Percentiles rank a stretch among this genome's conserved stretches.
These are phyloP conservation scores for Helminthosporium solani DNA, from an alignment of 2,329 filamentous ascomycete genomes.

Conservation along the genomic window DNA sequence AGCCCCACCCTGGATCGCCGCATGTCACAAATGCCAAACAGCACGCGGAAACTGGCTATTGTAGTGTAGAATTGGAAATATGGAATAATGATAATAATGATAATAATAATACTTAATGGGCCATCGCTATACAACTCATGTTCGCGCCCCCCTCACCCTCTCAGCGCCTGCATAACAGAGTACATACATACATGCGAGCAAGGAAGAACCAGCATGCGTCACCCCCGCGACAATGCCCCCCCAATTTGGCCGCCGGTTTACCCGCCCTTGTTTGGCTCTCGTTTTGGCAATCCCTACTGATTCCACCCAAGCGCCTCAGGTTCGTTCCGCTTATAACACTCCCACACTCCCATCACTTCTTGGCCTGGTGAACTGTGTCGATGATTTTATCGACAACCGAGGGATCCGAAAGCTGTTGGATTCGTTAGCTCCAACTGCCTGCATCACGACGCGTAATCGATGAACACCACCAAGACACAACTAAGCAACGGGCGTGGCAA, in stretches of 20 bases:
- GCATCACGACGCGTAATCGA: conserved; percentile 32
- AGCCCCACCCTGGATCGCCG: no score
- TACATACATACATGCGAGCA: background rate
- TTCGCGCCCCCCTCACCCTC: no score
- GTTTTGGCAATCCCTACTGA: background rate
- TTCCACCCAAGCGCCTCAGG: conserved; percentile 8
- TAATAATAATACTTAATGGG: no score
- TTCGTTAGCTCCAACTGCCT: conserved; percentile 27
- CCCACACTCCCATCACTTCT: conserved; percentile 28
- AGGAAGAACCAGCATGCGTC: background rate
- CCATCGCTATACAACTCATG: no score
- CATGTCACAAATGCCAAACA: no score
- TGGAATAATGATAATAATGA: no score
- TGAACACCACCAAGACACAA: conserved; percentile 9
- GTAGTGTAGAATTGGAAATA: no score
- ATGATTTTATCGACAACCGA: conserved; percentile 89
- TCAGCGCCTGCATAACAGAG: background rate
- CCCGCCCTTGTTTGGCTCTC: background rate
- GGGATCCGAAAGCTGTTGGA: conserved; percentile 76
- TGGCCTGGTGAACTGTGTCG: conserved; percentile 67
- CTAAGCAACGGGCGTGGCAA: background rate
- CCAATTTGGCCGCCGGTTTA: no score
- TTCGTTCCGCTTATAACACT: no score
- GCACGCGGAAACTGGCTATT: no score
- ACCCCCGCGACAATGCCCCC: background rate